Evolutionary conservation across 352 stramenopile species (phyloP).

Genomic region (Halophytophthora batemanensis): DNA sequence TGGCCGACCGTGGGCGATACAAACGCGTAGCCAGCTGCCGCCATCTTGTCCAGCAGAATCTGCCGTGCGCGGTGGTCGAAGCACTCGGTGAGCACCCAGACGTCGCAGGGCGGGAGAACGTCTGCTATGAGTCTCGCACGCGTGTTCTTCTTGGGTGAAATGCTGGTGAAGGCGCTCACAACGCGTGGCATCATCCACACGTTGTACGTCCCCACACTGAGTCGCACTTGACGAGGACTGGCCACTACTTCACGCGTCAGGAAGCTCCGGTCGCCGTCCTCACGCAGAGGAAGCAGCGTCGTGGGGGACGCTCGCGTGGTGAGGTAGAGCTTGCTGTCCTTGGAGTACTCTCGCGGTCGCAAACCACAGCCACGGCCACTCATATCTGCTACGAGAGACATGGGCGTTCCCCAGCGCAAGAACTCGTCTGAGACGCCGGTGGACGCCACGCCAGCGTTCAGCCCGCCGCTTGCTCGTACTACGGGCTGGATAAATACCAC

Average conservation of each 20-base stretch:
- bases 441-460: constrained; percentile 25
- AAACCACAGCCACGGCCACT: constrained; percentile 60
- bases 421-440: constrained; percentile 32
- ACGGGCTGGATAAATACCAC: constrained; percentile 48
- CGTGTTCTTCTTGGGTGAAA: constrained; percentile 79
- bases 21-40: constrained; percentile 62
- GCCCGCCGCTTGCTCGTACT: constrained; percentile 27
- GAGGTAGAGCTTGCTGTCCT: constrained; percentile 71
- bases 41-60: constrained; percentile 62
- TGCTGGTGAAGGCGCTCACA: constrained; percentile 64
- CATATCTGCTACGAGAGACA: constrained; percentile 54
- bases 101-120: constrained; percentile 56
- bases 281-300: constrained; percentile 66
- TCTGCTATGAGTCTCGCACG: constrained; percentile 68
- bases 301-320: constrained; percentile 50
- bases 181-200: constrained; percentile 85
- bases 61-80: constrained; percentile 72
- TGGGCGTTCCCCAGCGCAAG: constrained; percentile 62
- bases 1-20: constrained; percentile 70
- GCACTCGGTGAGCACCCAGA: constrained; percentile 79
- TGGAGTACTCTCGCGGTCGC: constrained; percentile 70
- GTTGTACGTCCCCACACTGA: constrained; percentile 76
- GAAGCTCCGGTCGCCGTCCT: constrained; percentile 58
- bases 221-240: constrained; percentile 44
- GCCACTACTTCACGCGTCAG: constrained; percentile 70